Evolutionary conservation across 176 grass and related monocot genomes (phyloP).

Genomic region (Tillandsia fasciculata): DNA sequence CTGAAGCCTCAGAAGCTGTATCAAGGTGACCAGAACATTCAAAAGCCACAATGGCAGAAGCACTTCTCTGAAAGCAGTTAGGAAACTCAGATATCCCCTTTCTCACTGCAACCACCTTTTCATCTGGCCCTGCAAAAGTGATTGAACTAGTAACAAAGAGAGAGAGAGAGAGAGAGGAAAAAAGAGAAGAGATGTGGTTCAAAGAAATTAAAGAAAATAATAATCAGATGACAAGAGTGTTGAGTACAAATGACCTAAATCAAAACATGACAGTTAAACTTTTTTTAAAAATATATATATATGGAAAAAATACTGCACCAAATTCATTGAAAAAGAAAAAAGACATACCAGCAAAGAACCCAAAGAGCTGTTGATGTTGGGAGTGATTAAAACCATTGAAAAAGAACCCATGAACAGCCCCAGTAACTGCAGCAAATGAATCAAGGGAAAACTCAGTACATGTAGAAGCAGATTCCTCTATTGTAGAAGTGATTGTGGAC

Average conservation of each 20-base stretch:
- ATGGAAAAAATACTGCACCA: too few relatives aligned
- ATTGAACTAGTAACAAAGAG: too few relatives aligned
- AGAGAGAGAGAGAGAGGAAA: too few relatives aligned
- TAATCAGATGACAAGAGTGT: too few relatives aligned
- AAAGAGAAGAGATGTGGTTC: too few relatives aligned
- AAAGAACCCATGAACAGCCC: too few relatives aligned
- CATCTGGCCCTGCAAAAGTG: neutral
- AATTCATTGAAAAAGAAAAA: neutral
- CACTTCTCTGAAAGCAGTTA: neutral
- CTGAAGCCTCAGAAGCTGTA: constrained; percentile 1
- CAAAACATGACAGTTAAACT: too few relatives aligned
- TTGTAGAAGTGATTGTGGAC: constrained; percentile 4
- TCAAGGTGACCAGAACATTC: neutral
- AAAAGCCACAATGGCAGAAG: neutral
- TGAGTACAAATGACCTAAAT: too few relatives aligned
- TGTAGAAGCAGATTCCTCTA: neutral
- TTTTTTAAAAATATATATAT: too few relatives aligned
- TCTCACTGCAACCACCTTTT: constrained; percentile 3
- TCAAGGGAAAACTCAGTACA: neutral
- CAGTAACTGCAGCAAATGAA: too few relatives aligned
- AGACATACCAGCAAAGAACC: constrained; percentile 10
- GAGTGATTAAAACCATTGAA: neutral
- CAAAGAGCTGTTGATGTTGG: neutral
- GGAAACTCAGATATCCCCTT: neutral
- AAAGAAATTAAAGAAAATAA: too few relatives aligned